Conservation (phyloP, 2,329 filamentous ascomycete species). For the Sclerotinia nivalis region DNA sequence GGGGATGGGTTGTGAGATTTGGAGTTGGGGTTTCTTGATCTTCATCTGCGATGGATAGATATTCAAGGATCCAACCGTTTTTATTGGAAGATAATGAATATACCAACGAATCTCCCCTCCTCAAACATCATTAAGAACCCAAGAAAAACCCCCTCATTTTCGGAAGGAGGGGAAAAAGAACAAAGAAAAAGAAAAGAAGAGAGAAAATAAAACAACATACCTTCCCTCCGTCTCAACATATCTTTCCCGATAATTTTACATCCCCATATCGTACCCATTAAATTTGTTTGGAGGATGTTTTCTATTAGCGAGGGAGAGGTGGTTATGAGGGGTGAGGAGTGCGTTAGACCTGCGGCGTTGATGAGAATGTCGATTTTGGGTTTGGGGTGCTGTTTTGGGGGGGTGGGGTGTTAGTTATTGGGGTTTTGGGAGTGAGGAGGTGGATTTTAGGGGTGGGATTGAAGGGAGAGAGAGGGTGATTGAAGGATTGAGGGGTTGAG, state of each 20-base stretch:
- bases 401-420: neutral
- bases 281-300: slow-evolving; percentile 66
- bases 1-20: neutral
- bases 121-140: too few species aligned
- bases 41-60: too few species aligned
- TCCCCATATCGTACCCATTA: slow-evolving; percentile 63
- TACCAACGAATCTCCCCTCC: too few species aligned
- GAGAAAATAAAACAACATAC: slow-evolving; percentile 25
- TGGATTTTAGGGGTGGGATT: too few species aligned
- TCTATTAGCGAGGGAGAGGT: slow-evolving; percentile 54
- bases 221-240: slow-evolving; percentile 48
- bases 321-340: slow-evolving; percentile 62
- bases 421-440: neutral
- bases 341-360: slow-evolving; percentile 76
- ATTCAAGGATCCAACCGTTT: too few species aligned
- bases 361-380: slow-evolving; percentile 60
- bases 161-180: neutral
- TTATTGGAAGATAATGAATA: too few species aligned
- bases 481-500: neutral
- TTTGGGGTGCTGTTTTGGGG: neutral
- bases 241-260: slow-evolving; percentile 54
- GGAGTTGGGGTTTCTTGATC: neutral
- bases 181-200: neutral
- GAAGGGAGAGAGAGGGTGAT: too few species aligned
- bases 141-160: neutral